Evolutionary conservation across 306 rosid species (phyloP), one percentile per base, ranked within the genome.

Genomic region (Sindora glabra): DNA sequence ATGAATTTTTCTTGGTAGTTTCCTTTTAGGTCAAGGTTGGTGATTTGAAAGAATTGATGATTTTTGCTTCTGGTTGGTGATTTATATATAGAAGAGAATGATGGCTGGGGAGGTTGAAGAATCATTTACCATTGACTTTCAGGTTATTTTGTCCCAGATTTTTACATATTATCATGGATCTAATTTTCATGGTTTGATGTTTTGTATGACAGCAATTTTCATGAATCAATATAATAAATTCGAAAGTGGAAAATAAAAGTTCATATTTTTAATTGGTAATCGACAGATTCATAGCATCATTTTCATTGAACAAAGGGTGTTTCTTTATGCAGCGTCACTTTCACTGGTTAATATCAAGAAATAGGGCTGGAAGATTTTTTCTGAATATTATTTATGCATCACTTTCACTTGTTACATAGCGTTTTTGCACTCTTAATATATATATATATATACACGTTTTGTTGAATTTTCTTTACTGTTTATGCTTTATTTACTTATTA

Each of bases 71-170:
- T 62, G 53, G 74, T 66, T 36, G 49, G 36, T 55, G 64, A 64
- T 47, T 48, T 50, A 27, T 29, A n/a, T n/a, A n/a, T 36, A 36
- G 8, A 11, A 0, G 39, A 57, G 55, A 50, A 62, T 48, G 46
- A 88, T 88, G 96, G 92, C 84, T 58, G 90, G 81, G 69, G 87
- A 77, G 64, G 56, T 74, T 58, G 81, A 76, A 69, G 86, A 82
- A 24, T 68, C 94, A 13, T 69, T 76, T 59, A 67, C 63, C 73
- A 62, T 76, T 53, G 53, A 80, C 65, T 74, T 78, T 59, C 86
- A 74, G 96, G 94, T 85, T 56, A 48, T 55, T 73, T 61, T 51
- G 38, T 48, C 29, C 39, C 44, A 52, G 3, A 0, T 14, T 68
- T 44, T 47, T 16, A 30, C 42, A 56, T 51, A 48, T 55, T 47